These are phyloP conservation scores for Desmodesmus armatus DNA, from an alignment of 139 green algal genomes.

Conservation along the genomic window DNA sequence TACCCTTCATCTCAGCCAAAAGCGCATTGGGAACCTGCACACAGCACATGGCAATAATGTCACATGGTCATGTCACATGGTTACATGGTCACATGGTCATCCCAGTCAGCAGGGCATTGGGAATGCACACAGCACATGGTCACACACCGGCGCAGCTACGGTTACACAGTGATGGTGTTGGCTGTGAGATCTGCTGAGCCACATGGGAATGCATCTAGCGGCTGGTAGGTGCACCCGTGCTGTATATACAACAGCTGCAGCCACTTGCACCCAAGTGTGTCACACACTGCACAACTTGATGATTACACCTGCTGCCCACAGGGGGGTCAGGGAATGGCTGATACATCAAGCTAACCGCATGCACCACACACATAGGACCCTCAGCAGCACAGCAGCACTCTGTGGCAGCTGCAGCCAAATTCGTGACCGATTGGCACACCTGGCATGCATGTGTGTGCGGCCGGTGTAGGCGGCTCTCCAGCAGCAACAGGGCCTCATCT, in stretches of 20 bases:
- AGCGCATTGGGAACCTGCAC: constrained; percentile 35
- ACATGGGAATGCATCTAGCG: too few relatives aligned
- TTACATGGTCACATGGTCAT: background rate
- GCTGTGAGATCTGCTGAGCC: too few relatives aligned
- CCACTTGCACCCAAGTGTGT: too few relatives aligned
- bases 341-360: too few relatives aligned
- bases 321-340: too few relatives aligned
- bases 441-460: constrained; percentile 1
- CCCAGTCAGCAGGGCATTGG: constrained; percentile 24
- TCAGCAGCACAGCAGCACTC: background rate
- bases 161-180: too few relatives aligned
- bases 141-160: too few relatives aligned
- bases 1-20: background rate
- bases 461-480: constrained; percentile 20
- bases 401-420: background rate
- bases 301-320: too few relatives aligned
- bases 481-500: constrained; percentile 1
- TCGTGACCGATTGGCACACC: background rate
- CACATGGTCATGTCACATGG: background rate
- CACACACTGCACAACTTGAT: too few relatives aligned
- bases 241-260: background rate
- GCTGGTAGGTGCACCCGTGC: too few relatives aligned
- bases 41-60: background rate
- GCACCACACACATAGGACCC: too few relatives aligned
- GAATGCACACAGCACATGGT: too few relatives aligned